Evolutionary conservation across 176 grass and related monocot genomes (phyloP).

Genomic region (Phoenix dactylifera): DNA sequence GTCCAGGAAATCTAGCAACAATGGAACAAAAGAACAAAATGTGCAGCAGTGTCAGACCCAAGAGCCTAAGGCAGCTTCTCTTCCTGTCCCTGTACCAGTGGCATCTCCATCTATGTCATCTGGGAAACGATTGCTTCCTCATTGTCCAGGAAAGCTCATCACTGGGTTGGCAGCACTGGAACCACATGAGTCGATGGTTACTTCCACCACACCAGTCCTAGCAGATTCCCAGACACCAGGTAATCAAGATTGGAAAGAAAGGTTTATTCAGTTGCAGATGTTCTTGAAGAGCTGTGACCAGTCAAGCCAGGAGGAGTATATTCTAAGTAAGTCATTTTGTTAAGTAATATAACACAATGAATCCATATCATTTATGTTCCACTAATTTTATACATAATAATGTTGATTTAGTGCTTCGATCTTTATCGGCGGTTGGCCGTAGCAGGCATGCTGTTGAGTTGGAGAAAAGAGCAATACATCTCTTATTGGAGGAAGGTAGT

Average conservation of each 20-base stretch:
- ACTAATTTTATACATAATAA: no score
- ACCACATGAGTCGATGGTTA: conserved; percentile 14
- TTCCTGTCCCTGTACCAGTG: not conserved
- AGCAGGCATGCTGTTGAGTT: conserved; percentile 74
- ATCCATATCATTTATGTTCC: no score
- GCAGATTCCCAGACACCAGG: conserved; percentile 19
- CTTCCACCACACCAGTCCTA: conserved; percentile 1
- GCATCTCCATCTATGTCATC: conserved; percentile 20
- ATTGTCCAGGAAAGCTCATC: conserved; percentile 23
- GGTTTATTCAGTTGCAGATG: conserved; percentile 58
- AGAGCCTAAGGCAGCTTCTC: no score
- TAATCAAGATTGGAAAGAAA: conserved; percentile 58
- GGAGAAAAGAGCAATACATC: conserved; percentile 85
- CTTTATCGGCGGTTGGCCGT: conserved; percentile 58
- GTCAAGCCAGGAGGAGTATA: conserved; percentile 71
- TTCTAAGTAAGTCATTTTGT: conserved; percentile 55
- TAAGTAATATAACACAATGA: no score
- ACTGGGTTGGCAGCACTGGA: conserved; percentile 16
- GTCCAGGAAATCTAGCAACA: conserved; percentile 24
- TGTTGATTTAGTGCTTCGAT: conserved; percentile 48
- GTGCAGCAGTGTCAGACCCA: no score
- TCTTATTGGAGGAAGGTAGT: conserved; percentile 90
- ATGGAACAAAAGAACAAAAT: no score
- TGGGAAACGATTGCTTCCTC: not conserved
- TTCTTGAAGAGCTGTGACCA: conserved; percentile 76